phyloP scores from a whole-genome alignment of 2,329 filamentous ascomycete genomes.

The Endothia cerciana region DNA sequence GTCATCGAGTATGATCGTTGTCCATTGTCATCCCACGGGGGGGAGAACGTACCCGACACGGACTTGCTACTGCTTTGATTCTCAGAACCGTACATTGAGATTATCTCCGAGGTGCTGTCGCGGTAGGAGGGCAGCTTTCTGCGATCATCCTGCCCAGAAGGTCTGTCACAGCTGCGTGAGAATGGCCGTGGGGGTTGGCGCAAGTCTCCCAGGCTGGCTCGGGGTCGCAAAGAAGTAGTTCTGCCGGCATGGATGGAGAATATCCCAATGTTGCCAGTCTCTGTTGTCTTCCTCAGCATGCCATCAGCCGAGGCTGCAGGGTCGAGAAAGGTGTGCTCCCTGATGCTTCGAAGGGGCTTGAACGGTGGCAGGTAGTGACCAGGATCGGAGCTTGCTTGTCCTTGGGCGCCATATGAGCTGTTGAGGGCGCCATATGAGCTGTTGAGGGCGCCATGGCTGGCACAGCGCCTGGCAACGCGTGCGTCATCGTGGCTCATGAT shows the following conservation, averaged over 20 bases:
- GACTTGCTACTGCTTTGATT: conserved; percentile 45
- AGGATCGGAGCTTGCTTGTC: conserved; percentile 29
- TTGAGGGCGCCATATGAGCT: conserved; percentile 45
- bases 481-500: conserved; percentile 32
- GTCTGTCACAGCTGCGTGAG: conserved; percentile 39
- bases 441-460: conserved; percentile 46
- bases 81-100: conserved; percentile 59
- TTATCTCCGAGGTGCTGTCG: conserved; percentile 58
- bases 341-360: conserved; percentile 49
- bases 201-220: conserved; percentile 38
- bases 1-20: conserved; percentile 60
- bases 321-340: conserved; percentile 47
- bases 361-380: conserved; percentile 32
- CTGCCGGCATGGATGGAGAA: conserved; percentile 64
- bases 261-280: conserved; percentile 66
- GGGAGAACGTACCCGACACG: conserved; percentile 46
- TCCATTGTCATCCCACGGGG: conserved; percentile 47
- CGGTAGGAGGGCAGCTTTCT: conserved; percentile 52
- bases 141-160: conserved; percentile 45
- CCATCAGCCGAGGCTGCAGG: conserved; percentile 61
- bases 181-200: conserved; percentile 36
- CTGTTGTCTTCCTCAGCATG: conserved; percentile 69
- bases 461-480: conserved; percentile 38
- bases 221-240: conserved; percentile 38
- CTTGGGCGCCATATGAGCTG: conserved; percentile 38